A percentile compares a stretch with the other conserved stretches of the same genome.
These are phyloP conservation scores for Trichoderma gracile DNA, from an alignment of 2,329 filamentous ascomycete genomes.

Conservation along the genomic window DNA sequence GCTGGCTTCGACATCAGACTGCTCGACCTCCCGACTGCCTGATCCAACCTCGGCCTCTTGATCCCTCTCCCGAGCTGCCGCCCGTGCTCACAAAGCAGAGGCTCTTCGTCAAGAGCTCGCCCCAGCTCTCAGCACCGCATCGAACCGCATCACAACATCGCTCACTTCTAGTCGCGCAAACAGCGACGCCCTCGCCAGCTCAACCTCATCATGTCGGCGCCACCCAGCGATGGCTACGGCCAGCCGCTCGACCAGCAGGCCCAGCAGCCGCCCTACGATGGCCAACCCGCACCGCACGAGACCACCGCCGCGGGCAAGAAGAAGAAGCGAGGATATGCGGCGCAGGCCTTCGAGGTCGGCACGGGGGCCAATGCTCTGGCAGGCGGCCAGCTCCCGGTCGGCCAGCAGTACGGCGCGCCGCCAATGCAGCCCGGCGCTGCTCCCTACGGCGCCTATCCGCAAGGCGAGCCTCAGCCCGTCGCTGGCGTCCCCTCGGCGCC, in stretches of 20 bases:
- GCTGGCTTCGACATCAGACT: conserved; percentile 21
- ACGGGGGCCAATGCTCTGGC: conserved; percentile 75
- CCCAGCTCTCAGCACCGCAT: conserved; percentile 3
- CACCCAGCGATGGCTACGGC: conserved; percentile 57
- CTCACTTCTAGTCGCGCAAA: conserved; percentile 28
- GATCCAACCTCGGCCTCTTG: conserved; percentile 8
- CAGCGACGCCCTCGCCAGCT: conserved; percentile 32
- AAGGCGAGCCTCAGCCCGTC: conserved; percentile 48
- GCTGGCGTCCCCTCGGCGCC: conserved; percentile 37
- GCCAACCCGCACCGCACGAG: conserved; percentile 39
- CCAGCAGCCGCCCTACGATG: conserved; percentile 43
- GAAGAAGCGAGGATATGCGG: conserved; percentile 95
- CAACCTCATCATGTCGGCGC: conserved; percentile 55
- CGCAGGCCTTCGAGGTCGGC: conserved; percentile 91
- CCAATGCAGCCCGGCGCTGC: conserved; percentile 44
- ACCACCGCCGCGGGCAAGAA: conserved; percentile 60
- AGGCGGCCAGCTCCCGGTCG: conserved; percentile 48
- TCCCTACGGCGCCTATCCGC: conserved; percentile 62
- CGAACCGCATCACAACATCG: conserved; percentile 17
- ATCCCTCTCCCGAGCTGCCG: conserved; percentile 5
- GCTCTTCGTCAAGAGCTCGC: conserved; percentile 8
- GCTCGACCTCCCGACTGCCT: conserved; percentile 6
- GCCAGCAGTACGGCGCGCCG: conserved; percentile 50
- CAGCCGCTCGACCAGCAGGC: conserved; percentile 43
- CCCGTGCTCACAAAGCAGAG: conserved; percentile 25